Conservation (phyloP, 2,329 filamentous ascomycete genomes). For the Cryphonectria naterciae region DNA sequence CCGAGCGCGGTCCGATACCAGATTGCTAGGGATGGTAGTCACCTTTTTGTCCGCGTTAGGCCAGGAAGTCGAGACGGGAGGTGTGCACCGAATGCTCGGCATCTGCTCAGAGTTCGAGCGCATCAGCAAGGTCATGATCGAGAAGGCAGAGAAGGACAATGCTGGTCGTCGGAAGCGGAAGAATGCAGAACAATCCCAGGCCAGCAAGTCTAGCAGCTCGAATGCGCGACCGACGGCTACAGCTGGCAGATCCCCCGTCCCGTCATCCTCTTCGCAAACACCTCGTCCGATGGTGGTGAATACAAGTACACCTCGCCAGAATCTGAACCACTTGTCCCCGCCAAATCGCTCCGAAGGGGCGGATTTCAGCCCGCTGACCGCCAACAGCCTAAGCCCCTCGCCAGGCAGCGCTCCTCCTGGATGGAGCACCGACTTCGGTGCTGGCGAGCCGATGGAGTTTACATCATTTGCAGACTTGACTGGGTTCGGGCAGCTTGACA, state of each 20-base stretch:
- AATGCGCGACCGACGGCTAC: constrained; percentile 20
- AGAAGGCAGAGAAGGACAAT: constrained; percentile 87
- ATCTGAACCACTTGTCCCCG: constrained; percentile 38
- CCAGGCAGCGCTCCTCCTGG: constrained; percentile 48
- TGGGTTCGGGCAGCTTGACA: constrained; percentile 44
- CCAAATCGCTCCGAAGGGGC: constrained; percentile 33
- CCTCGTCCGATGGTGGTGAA: constrained; percentile 36
- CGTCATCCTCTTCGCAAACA: constrained; percentile 37
- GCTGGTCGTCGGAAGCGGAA: constrained; percentile 84
- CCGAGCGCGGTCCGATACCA: constrained; percentile 83
- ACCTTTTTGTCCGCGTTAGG: constrained; percentile 88
- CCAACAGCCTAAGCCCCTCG: constrained; percentile 46
- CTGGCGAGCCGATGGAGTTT: constrained; percentile 37
- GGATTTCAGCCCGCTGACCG: constrained; percentile 46
- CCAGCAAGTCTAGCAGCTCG: constrained; percentile 17
- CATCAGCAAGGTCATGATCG: constrained; percentile 87
- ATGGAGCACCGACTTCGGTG: constrained; percentile 53
- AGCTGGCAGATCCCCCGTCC: background rate
- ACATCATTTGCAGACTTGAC: constrained; percentile 50
- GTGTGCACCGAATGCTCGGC: constrained; percentile 89
- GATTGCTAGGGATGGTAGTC: constrained; percentile 90
- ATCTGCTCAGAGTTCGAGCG: constrained; percentile 97
- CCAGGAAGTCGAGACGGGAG: constrained; percentile 86
- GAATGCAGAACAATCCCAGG: constrained; percentile 42
- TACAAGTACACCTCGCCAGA: constrained; percentile 38